A percentile compares a stretch with the other conserved stretches of the same genome.
Conservation (phyloP, 176 grass and related monocot species). For the Rhynchospora pubera region DNA sequence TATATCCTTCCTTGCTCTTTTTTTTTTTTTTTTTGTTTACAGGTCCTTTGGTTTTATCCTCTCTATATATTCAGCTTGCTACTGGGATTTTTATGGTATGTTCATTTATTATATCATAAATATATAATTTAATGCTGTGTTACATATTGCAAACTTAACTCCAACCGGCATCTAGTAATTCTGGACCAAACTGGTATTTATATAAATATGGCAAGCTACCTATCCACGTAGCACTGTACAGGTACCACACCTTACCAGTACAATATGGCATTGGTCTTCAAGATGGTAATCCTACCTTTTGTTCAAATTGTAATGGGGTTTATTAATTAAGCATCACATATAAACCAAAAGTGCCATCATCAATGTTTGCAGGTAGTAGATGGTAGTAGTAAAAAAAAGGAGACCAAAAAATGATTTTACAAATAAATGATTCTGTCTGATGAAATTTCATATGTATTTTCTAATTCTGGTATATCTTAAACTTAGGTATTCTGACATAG, state of each 20-base stretch:
- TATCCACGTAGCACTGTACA: neutral
- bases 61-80: slow-evolving; percentile 93
- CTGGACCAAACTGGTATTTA: neutral
- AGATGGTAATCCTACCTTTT: neutral
- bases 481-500: slow-evolving; percentile 85
- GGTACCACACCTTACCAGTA: neutral
- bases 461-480: slow-evolving; percentile 20
- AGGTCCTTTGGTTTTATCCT: slow-evolving; percentile 97
- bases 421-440: neutral
- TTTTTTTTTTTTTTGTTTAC: slow-evolving; percentile 25
- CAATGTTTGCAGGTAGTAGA: neutral
- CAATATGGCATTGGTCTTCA: neutral
- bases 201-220: neutral
- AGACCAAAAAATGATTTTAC: neutral
- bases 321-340: neutral
- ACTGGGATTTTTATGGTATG: slow-evolving; percentile 80
- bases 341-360: neutral
- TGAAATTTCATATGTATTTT: slow-evolving; percentile 1
- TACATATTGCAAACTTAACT: neutral
- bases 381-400: neutral
- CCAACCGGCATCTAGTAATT: neutral
- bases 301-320: neutral
- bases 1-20: neutral
- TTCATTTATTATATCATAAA: slow-evolving; percentile 11
- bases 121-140: neutral